phyloP scores from a whole-genome alignment of 345 rosid genomes.

The Melaleuca quinquenervia region DNA sequence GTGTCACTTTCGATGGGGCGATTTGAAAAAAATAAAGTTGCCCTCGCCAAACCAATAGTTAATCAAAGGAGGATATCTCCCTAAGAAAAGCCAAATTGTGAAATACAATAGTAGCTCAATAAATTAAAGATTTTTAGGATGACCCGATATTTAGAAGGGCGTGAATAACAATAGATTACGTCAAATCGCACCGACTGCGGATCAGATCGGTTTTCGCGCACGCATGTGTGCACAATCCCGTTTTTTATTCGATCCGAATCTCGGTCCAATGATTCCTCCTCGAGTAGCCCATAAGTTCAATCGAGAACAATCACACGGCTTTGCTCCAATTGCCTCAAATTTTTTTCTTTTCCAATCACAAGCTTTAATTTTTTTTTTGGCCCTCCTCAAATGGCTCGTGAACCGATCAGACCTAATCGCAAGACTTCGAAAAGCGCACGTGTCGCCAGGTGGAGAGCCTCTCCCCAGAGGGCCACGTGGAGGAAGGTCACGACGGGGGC shows the following conservation, averaged over 20 bases:
- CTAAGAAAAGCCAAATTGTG: background rate
- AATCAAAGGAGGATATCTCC: too few relatives aligned
- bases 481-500: background rate
- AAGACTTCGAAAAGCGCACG: background rate
- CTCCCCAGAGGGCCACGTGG: background rate
- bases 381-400: fast-evolving
- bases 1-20: background rate
- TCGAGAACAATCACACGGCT: background rate
- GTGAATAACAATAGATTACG: background rate
- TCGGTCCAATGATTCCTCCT: background rate
- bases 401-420: background rate
- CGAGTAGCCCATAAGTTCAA: fast-evolving
- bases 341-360: background rate
- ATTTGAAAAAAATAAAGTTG: background rate
- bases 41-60: background rate
- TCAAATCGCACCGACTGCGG: background rate
- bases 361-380: too few relatives aligned
- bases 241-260: background rate
- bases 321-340: background rate
- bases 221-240: background rate
- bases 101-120: background rate
- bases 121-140: background rate
- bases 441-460: background rate
- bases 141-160: background rate
- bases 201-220: background rate